Conservation (phyloP, 768 basidiomycete genomes). For the Strobilomyces dryophilus region DNA sequence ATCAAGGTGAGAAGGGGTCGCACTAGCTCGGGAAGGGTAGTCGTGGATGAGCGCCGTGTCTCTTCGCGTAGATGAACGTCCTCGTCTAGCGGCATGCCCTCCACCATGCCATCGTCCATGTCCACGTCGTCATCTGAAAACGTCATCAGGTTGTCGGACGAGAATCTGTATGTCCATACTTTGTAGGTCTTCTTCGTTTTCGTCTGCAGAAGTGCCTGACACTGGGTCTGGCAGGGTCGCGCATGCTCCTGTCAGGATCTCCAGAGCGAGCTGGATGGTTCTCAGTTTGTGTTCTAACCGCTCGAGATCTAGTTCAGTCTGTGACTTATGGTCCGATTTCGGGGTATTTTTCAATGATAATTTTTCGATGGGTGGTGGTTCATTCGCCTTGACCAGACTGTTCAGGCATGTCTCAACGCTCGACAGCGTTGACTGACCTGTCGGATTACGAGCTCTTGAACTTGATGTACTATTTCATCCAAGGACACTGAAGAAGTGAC, state of each 20-base stretch:
- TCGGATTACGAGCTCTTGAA: slow-evolving; percentile 47
- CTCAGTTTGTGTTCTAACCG: slow-evolving; percentile 65
- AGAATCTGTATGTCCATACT: slow-evolving; percentile 18
- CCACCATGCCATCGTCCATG: slow-evolving; percentile 29
- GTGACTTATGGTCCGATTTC: slow-evolving; percentile 72
- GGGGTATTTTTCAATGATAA: slow-evolving; percentile 61
- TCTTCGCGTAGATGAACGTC: slow-evolving; percentile 12
- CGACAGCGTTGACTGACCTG: slow-evolving; percentile 38
- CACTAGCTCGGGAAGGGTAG: slow-evolving; percentile 58
- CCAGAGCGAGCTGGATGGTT: slow-evolving; percentile 78
- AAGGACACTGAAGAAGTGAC: slow-evolving; percentile 60
- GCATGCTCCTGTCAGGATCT: slow-evolving; percentile 84
- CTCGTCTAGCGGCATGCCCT: slow-evolving; percentile 25
- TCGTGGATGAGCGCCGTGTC: slow-evolving; percentile 25
- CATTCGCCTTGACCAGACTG: slow-evolving; percentile 35
- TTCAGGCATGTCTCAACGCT: background rate
- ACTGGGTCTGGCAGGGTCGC: slow-evolving; percentile 82
- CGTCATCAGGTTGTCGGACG: slow-evolving; percentile 26
- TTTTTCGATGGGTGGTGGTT: slow-evolving; percentile 49
- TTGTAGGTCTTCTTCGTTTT: slow-evolving; percentile 33
- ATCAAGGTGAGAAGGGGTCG: slow-evolving; percentile 64
- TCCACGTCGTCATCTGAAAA: slow-evolving; percentile 43
- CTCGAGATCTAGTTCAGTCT: slow-evolving; percentile 67
- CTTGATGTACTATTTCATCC: slow-evolving; percentile 42
- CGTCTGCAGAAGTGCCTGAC: slow-evolving; percentile 33